A percentile compares a stretch with the other conserved stretches of the same genome.
These are phyloP conservation scores for Anthracocystis panici-leucophaei DNA, from an alignment of 1,284 basidiomycete genomes.

Conservation along the genomic window DNA sequence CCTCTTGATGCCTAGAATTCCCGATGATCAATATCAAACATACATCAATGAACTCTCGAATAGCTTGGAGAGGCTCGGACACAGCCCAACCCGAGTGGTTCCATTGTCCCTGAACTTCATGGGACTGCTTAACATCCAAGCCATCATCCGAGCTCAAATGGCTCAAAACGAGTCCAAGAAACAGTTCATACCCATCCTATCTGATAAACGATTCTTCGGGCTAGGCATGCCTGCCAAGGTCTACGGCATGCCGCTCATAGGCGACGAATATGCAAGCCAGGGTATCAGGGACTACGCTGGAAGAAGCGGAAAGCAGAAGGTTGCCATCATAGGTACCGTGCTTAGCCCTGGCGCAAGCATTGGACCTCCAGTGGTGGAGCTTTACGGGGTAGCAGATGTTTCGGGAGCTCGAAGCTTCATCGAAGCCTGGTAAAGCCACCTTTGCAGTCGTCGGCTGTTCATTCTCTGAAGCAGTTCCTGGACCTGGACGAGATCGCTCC, in stretches of 20 bases:
- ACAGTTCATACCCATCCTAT: background rate
- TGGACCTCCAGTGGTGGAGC: background rate
- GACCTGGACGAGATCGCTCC: constrained; percentile 1
- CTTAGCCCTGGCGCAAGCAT: background rate
- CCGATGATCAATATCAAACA: background rate
- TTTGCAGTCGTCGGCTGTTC: background rate
- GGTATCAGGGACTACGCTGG: background rate
- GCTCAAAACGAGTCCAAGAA: background rate
- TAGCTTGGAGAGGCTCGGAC: background rate
- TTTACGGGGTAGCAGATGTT: background rate
- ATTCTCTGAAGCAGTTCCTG: background rate
- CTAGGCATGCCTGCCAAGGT: background rate
- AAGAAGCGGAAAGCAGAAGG: background rate
- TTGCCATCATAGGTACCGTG: background rate
- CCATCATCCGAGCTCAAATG: constrained; percentile 2
- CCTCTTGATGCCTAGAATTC: background rate
- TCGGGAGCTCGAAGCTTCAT: constrained; percentile 1
- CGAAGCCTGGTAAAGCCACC: background rate
- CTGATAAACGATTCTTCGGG: background rate
- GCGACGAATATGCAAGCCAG: background rate
- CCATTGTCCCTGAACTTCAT: background rate
- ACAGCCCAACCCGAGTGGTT: background rate
- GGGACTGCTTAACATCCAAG: background rate
- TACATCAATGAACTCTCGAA: background rate
- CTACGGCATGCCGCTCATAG: background rate